These are phyloP conservation scores for Solanum commersonii DNA, from an alignment of 257 asterid species.

Conservation along the genomic window DNA sequence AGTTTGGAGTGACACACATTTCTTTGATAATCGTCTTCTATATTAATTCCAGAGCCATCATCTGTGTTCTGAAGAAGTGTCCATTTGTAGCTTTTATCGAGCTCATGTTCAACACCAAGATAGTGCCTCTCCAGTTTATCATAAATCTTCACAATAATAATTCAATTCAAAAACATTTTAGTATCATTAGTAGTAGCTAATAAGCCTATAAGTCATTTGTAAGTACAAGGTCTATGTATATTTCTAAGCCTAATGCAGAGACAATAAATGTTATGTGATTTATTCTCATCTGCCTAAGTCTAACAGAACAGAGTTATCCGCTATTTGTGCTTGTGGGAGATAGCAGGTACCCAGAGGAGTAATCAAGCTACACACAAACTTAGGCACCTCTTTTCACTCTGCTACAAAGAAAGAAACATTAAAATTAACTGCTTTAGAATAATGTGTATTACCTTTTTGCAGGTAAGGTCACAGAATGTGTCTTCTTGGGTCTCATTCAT, in stretches of 20 bases:
- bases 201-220: not conserved
- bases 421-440: not conserved
- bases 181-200: not conserved
- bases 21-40: constrained; percentile 22
- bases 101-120: constrained; percentile 25
- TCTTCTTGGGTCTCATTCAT: constrained; percentile 24
- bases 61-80: constrained; percentile 33
- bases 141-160: constrained; percentile 9
- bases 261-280: not conserved
- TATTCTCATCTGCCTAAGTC: not conserved
- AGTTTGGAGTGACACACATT: constrained; percentile 45
- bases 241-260: not conserved
- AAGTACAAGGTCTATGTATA: not conserved
- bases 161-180: not conserved
- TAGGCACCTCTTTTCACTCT: not conserved
- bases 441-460: constrained; percentile 33
- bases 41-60: constrained; percentile 6
- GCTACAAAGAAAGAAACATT: not conserved
- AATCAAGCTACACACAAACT: not conserved
- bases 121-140: constrained; percentile 20
- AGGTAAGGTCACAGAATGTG: constrained; percentile 32
- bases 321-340: not conserved
- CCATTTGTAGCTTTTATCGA: constrained; percentile 36
- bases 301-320: not conserved
- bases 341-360: not conserved